Evolutionary conservation across 2,329 filamentous ascomycete genomes (phyloP).

Genomic region (Nigrospora sphaerica): DNA sequence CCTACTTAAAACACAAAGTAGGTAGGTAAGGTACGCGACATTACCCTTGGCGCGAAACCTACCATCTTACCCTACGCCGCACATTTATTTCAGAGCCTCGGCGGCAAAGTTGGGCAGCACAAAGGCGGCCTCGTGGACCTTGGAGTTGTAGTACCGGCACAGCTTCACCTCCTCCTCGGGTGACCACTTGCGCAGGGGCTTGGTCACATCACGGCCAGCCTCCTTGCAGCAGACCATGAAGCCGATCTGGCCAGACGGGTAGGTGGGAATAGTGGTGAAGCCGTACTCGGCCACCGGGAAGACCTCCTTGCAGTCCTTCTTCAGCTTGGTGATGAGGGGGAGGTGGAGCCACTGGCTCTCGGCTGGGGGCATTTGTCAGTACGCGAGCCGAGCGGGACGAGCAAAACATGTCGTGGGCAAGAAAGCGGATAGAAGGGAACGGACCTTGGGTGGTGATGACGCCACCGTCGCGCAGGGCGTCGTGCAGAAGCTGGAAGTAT

Average conservation of each 20-base stretch:
- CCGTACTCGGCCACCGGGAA: conserved; percentile 98
- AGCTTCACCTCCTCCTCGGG: conserved; percentile 85
- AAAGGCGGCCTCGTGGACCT: conserved; percentile 93
- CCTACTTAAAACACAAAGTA: too few relatives aligned
- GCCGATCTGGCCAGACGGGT: conserved; percentile 97
- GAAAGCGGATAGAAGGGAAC: conserved; percentile 55
- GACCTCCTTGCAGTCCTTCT: conserved; percentile 93
- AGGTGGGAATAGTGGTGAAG: conserved; percentile 98
- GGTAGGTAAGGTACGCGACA: too few relatives aligned
- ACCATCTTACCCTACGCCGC: too few relatives aligned
- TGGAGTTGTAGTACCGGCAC: conserved; percentile 95
- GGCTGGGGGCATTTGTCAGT: conserved; percentile 46
- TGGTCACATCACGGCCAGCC: conserved; percentile 71
- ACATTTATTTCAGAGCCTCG: conserved; percentile 55
- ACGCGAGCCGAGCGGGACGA: background rate
- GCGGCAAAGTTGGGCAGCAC: conserved; percentile 89
- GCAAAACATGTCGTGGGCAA: background rate
- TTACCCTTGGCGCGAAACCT: too few relatives aligned
- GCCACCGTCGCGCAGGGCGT: conserved; percentile 87
- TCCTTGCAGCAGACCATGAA: conserved; percentile 99
- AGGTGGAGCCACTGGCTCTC: conserved; percentile 99
- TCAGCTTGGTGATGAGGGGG: conserved; percentile 84
- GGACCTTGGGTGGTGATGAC: conserved; percentile 99
- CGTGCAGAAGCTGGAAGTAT: conserved; percentile 91
- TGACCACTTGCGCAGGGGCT: conserved; percentile 75